Evolutionary conservation across 1,139 yeast species (phyloP), one percentile per base, ranked within the genome.

Genomic region (Kurtzmaniella quercitrusa): DNA sequence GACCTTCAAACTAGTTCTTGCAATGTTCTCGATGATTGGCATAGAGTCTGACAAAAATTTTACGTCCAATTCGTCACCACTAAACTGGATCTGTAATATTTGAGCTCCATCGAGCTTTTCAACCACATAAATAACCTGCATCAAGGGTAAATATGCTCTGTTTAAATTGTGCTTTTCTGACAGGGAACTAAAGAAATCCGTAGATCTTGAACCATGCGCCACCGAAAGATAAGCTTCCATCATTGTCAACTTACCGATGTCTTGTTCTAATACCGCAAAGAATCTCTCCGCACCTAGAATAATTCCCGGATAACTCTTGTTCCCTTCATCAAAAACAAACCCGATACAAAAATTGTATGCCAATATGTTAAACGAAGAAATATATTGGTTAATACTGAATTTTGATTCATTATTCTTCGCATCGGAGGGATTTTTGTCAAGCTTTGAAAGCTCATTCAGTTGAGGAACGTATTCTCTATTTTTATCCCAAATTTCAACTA

Each of bases 331-430:
- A 57, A 85, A 85, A 6, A 88, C 59, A 90, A 95, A 87, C 0
- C 95, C 95, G 31, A 84, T 48, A 53, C 94, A 85, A 48, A 85
- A 73, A 51, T 84, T 80, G 51, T 82, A 77, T 0, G 90, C 77
- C 10, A 82, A 60, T 40, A 86, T 70, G 45, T 80, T 85, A 37
- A 85, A 67, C 0, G 86, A 63, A 15, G 76, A 64, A 47, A 76
- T 19, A n/a, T 36, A 21, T 12, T 36, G 16, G 10, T 31, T 17
- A 16, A 31, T 68, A 9, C 62, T 59, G 41, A 60, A 42, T 55
- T 55, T 44, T 3, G 45, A 39, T 19, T 43, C 46, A 19, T 34
- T 34, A 5, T 21, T 21, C 23, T 21, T 21, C 23, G 33, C 11
- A 6, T 12, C 33, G n/a, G n/a, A 6, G 5, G 10, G 6, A 12